Evolutionary conservation across 73 alveolate genomes (phyloP).

Genomic region (Urostyla sp.): DNA sequence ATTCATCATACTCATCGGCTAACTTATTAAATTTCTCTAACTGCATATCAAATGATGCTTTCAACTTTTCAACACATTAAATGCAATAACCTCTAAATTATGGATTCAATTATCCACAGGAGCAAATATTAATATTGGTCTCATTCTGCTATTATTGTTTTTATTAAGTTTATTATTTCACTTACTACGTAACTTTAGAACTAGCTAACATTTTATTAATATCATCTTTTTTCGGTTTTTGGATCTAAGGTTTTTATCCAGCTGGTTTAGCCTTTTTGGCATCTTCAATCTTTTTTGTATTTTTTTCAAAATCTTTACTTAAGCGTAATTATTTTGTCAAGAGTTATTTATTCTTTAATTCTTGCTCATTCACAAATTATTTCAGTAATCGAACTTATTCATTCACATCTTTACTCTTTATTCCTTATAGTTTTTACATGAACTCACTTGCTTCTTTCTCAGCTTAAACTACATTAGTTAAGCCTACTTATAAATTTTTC

Average conservation of each 20-base stretch:
- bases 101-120: slow-evolving; percentile 26
- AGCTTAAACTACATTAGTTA: neutral
- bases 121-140: slow-evolving; percentile 1
- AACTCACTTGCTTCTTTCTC: slow-evolving; percentile 24
- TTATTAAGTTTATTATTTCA: neutral
- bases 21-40: neutral
- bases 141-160: neutral
- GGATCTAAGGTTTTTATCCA: slow-evolving; percentile 17
- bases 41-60: slow-evolving; percentile 23
- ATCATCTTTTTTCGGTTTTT: slow-evolving; percentile 16
- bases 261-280: slow-evolving; percentile 35
- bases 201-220: slow-evolving; percentile 42
- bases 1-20: slow-evolving; percentile 37
- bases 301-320: slow-evolving; percentile 22
- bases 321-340: neutral
- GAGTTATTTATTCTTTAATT: slow-evolving; percentile 2
- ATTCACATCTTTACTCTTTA: neutral
- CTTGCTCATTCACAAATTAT: slow-evolving; percentile 11
- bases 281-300: slow-evolving; percentile 14
- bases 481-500: neutral
- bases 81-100: slow-evolving; percentile 21
- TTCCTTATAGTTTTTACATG: neutral
- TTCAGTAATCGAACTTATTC: slow-evolving; percentile 25
- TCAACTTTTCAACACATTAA: slow-evolving; percentile 9
- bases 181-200: neutral